Conservation (phyloP, 1,284 basidiomycete species). For the Mrakiaceae sp. region DNA sequence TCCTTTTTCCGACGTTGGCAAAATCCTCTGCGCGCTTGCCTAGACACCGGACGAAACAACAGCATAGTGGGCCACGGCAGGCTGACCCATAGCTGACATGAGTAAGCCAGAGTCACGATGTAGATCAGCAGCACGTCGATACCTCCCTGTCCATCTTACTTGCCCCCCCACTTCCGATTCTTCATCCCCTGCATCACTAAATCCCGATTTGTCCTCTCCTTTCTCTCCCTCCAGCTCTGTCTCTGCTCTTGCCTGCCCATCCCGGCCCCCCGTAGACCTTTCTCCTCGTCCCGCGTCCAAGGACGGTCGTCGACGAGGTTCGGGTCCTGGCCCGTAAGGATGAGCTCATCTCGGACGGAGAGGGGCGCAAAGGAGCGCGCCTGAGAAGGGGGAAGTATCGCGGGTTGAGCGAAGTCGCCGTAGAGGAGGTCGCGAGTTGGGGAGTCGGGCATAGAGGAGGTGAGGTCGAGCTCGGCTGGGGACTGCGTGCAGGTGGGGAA, state of each 20-base stretch:
- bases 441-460: no score
- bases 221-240: not conserved
- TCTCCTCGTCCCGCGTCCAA: not conserved
- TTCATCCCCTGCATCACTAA: not conserved
- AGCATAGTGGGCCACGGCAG: no score
- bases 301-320: not conserved
- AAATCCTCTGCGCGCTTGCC: no score
- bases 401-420: no score
- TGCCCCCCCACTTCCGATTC: not conserved
- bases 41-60: no score
- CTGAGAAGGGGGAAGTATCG: not conserved
- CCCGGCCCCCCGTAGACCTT: not conserved
- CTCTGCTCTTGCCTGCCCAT: not conserved
- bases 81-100: no score
- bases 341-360: not conserved
- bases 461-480: not conserved
- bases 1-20: no score
- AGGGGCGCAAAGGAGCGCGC: not conserved
- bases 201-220: not conserved
- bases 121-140: no score
- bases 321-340: not conserved
- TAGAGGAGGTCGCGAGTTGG: no score
- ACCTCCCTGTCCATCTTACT: not conserved
- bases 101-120: no score
- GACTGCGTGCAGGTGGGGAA: no score